Percentiles rank a stretch among this genome's conserved stretches.
phyloP scores from a whole-genome alignment of 371 early-diverging fungal species.

The Syncephalastrum sp. region DNA sequence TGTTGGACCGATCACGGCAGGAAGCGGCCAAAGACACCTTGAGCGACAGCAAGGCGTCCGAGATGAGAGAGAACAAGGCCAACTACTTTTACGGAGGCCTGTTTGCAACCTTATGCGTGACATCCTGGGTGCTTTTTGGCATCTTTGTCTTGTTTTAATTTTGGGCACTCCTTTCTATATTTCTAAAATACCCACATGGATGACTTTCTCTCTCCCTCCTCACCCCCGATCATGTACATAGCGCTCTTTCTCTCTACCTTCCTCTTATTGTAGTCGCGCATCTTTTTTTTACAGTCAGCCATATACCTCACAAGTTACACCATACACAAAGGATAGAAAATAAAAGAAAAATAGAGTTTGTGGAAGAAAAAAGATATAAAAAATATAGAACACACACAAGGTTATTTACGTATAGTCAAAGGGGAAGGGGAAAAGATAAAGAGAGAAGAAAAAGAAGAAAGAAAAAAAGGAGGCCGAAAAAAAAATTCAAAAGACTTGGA shows the following conservation, averaged over 20 bases:
- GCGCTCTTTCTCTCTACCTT: not conserved
- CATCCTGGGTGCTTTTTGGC: slow-evolving; percentile 56
- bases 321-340: slow-evolving; percentile 9
- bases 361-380: slow-evolving; percentile 5
- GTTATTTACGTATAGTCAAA: slow-evolving; percentile 4
- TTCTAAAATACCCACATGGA: too few relatives aligned
- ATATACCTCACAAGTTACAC: slow-evolving; percentile 3
- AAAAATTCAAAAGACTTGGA: slow-evolving; percentile 1
- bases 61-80: slow-evolving; percentile 16
- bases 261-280: not conserved
- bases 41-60: not conserved
- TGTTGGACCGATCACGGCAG: slow-evolving; percentile 38
- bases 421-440: slow-evolving; percentile 3
- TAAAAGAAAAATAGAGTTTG: slow-evolving; percentile 4
- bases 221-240: slow-evolving; percentile 1
- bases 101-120: slow-evolving; percentile 29
- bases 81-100: slow-evolving; percentile 53
- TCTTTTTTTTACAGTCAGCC: not conserved
- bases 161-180: not conserved
- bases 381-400: slow-evolving; percentile 8
- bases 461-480: slow-evolving; percentile 3
- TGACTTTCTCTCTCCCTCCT: not conserved
- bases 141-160: slow-evolving; percentile 27
- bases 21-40: slow-evolving; percentile 13
- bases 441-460: slow-evolving; percentile 5